Conservation (phyloP, 1,284 basidiomycete species). For the Heterobasidion irregulare region DNA sequence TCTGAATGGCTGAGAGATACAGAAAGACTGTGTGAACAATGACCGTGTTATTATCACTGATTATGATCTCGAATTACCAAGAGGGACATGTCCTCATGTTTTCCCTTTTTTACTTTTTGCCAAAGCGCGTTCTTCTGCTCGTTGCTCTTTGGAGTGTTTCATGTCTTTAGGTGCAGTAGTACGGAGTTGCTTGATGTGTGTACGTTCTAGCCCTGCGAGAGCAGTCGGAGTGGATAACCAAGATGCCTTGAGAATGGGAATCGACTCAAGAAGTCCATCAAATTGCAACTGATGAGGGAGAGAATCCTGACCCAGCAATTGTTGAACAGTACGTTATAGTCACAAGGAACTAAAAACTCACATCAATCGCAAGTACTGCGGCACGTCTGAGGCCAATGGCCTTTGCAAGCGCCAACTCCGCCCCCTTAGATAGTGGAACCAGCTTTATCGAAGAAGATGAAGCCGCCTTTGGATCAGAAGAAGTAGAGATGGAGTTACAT, state of each 20-base stretch:
- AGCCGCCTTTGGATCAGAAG: too few relatives aligned
- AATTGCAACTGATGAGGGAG: conserved; percentile 31
- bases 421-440: conserved; percentile 63
- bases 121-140: conserved; percentile 44
- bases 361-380: conserved; percentile 58
- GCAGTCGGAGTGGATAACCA: conserved; percentile 39
- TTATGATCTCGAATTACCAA: too few relatives aligned
- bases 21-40: too few relatives aligned
- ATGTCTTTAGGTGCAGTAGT: conserved; percentile 78
- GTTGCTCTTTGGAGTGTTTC: conserved; percentile 58
- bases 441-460: conserved; percentile 35
- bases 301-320: conserved; percentile 20
- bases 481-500: conserved; percentile 42
- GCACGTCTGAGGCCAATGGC: conserved; percentile 62
- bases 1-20: too few relatives aligned
- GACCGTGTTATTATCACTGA: too few relatives aligned
- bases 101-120: conserved; percentile 27
- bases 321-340: too few relatives aligned
- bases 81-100: too few relatives aligned
- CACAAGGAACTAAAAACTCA: conserved; percentile 20
- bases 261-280: conserved; percentile 30
- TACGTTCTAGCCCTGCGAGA: conserved; percentile 41
- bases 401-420: conserved; percentile 59
- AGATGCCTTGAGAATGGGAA: conserved; percentile 48
- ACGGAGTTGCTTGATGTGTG: conserved; percentile 80